Conservation (phyloP, 805 yeast genomes). For the Brettanomyces custersianus region DNA sequence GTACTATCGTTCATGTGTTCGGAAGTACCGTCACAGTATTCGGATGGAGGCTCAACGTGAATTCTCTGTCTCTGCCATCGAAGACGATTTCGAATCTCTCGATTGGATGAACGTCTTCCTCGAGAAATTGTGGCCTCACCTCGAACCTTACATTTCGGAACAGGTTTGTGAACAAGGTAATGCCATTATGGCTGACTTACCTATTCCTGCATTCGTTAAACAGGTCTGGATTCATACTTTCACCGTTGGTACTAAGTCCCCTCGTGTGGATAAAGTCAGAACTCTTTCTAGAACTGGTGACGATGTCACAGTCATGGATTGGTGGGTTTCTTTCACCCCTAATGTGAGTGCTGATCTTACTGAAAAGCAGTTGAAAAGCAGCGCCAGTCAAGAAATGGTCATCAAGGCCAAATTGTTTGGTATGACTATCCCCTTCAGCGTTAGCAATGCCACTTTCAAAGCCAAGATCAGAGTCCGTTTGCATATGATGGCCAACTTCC, state of each 20-base stretch:
- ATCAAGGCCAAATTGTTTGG: slow-evolving; percentile 82
- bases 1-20: slow-evolving; percentile 74
- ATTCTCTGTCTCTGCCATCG: slow-evolving; percentile 69
- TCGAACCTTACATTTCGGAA: slow-evolving; percentile 84
- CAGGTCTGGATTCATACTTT: slow-evolving; percentile 79
- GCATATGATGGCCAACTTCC: slow-evolving; percentile 84
- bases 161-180: slow-evolving; percentile 81
- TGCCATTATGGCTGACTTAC: slow-evolving; percentile 68
- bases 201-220: slow-evolving; percentile 76
- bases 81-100: slow-evolving; percentile 85
- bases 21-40: slow-evolving; percentile 64
- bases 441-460: slow-evolving; percentile 71
- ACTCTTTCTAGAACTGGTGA: slow-evolving; percentile 84
- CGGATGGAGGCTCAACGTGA: slow-evolving; percentile 84
- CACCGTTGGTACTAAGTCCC: slow-evolving; percentile 93
- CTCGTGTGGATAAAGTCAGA: slow-evolving; percentile 83
- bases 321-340: slow-evolving; percentile 92
- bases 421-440: slow-evolving; percentile 65
- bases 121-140: slow-evolving; percentile 84
- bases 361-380: slow-evolving; percentile 73
- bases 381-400: slow-evolving; percentile 72
- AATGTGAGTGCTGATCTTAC: slow-evolving; percentile 78
- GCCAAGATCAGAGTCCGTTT: slow-evolving; percentile 72
- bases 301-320: slow-evolving; percentile 95
- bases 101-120: slow-evolving; percentile 91